Base-by-base conservation (phyloP, 257 asterid species). In the Linaria vulgaris region DNA sequence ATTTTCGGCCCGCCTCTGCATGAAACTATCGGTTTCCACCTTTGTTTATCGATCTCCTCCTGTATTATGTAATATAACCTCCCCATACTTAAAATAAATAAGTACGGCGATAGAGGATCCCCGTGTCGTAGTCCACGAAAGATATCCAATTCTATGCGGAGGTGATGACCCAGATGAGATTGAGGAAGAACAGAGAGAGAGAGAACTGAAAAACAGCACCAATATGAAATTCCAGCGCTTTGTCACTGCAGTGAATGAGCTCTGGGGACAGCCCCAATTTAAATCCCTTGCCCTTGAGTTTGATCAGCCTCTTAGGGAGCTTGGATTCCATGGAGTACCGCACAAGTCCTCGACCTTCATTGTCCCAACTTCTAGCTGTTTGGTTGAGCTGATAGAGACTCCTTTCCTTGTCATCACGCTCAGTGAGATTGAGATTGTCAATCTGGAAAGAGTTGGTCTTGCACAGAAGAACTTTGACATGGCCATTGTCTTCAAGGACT, bases 141-240 rank as follows among this genome's bases (percentile, higher is more conserved):
- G n/a, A n/a, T n/a, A n/a, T n/a, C n/a, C n/a, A n/a, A n/a, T n/a
- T n/a, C n/a, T n/a, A n/a, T n/a, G n/a, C n/a, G n/a, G n/a, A n/a
- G n/a, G n/a, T n/a, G n/a, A n/a, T n/a, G 96, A 85, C 53, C 94
- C 96, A 12, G 94, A 88, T 65, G 96, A 88, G 80, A 83, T 88
- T 44, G 96, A 88, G 77, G 96, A 88, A 75, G 96, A 88, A 60
- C 94, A 88, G 69, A 76, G 96, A 74, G 96, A 88, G 80, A 79
- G 96, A 46, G 91, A 81, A 15, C 69, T 84, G 59, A 88, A 85
- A 48, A 88, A 88, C 76, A 88, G 85, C 71, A 88, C 79, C n/a
- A 88, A 81, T 57, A 58, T 72, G 88, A 88, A 85, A n/a, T 88
- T 88, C 51, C 91, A 79, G 78, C 74, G 69, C 54, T 88, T 85